Evolutionary conservation across 129 eudicot species (phyloP).

Genomic region (Calendula officinalis): DNA sequence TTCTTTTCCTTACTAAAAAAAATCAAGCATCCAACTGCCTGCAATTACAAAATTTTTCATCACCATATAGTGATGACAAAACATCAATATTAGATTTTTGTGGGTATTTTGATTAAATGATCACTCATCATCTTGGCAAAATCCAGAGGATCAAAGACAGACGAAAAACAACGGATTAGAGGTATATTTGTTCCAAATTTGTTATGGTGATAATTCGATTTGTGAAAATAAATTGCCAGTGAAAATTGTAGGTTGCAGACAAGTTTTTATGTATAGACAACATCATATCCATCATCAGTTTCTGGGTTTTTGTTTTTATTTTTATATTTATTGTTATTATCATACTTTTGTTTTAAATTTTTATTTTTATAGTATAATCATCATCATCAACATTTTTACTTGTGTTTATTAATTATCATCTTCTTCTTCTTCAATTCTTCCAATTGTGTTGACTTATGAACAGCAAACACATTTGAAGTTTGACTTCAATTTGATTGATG

Average conservation of each 20-base stretch:
- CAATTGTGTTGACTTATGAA: neutral
- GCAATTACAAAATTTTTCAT: conserved; percentile 30
- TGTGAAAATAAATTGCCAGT: conserved; percentile 65
- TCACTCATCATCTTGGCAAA: conserved; percentile 14
- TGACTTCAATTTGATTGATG: conserved; percentile 9
- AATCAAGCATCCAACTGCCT: conserved; percentile 23
- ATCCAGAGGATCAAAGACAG: neutral
- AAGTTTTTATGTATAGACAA: conserved; percentile 64
- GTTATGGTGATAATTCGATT: conserved; percentile 47
- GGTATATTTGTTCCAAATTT: conserved; percentile 50
- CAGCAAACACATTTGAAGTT: neutral
- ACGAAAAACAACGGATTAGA: too few species aligned
- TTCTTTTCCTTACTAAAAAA: conserved; percentile 44
- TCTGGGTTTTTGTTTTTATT: conserved; percentile 41
- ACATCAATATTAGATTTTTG: conserved; percentile 23
- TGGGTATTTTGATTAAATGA: conserved; percentile 24
- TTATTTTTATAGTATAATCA: conserved; percentile 48
- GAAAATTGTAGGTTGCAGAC: conserved; percentile 53
- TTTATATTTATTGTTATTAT: neutral
- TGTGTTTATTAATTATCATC: conserved; percentile 33
- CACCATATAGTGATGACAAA: conserved; percentile 32
- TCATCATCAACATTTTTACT: conserved; percentile 51
- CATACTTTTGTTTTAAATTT: conserved; percentile 39
- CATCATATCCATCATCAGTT: conserved; percentile 38
- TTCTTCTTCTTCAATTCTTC: neutral